A percentile compares a stretch with the other conserved stretches of the same genome.
Evolutionary conservation across 805 yeast species (phyloP).

Genomic region (Wickerhamomyces silvicola): DNA sequence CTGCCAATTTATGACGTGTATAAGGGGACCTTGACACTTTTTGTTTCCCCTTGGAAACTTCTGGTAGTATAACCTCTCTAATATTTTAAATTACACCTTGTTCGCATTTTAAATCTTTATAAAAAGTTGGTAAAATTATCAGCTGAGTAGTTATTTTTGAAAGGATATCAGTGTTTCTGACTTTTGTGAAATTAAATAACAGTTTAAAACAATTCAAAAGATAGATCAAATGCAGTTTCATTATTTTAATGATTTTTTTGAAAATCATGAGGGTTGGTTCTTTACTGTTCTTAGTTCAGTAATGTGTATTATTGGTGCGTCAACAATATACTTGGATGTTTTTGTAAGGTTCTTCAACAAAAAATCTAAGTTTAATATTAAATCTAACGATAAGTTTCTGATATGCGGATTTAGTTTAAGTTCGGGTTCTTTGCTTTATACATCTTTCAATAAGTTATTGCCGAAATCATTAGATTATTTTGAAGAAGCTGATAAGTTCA

Average conservation of each 20-base stretch:
- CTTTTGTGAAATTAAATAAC: slow-evolving; percentile 1
- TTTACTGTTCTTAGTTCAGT: slow-evolving; percentile 59
- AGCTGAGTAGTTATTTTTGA: too few species aligned
- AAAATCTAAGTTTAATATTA: slow-evolving; percentile 41
- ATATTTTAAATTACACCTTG: not conserved
- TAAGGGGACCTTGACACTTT: too few species aligned
- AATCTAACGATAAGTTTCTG: slow-evolving; percentile 56
- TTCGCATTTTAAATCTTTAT: not conserved
- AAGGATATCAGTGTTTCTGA: not conserved
- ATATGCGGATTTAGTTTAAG: slow-evolving; percentile 71
- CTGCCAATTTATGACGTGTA: too few species aligned
- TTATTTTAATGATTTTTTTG: slow-evolving; percentile 1
- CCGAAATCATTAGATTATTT: slow-evolving; percentile 59
- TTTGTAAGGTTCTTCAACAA: slow-evolving; percentile 42
- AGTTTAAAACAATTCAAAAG: too few species aligned
- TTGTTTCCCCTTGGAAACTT: too few species aligned
- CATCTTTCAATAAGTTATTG: slow-evolving; percentile 70
- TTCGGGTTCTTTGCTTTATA: slow-evolving; percentile 76
- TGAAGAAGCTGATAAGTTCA: slow-evolving; percentile 18
- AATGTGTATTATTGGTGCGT: slow-evolving; percentile 68
- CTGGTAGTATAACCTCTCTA: too few species aligned
- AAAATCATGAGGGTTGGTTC: slow-evolving; percentile 48
- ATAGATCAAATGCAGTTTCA: not conserved
- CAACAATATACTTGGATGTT: slow-evolving; percentile 55
- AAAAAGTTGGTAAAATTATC: too few species aligned